A percentile compares a stretch with the other conserved stretches of the same genome.
Evolutionary conservation across 768 basidiomycete species (phyloP).

Genomic region (Amanita thiersii): DNA sequence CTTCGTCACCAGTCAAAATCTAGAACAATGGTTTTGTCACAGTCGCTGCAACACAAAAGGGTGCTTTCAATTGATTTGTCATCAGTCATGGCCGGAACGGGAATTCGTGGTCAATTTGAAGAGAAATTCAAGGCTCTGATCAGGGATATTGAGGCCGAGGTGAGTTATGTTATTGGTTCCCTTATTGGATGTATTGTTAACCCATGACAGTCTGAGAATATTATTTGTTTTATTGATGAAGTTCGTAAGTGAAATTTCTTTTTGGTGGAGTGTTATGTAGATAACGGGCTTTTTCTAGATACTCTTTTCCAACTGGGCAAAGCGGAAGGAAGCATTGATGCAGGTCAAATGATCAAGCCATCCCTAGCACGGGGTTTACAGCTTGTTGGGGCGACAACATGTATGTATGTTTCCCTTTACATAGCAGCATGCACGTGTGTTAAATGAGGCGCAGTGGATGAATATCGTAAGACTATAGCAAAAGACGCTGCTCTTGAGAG

Average conservation of each 20-base stretch:
- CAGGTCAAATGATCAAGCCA: conserved; percentile 91
- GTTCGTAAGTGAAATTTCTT: conserved; percentile 86
- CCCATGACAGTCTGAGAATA: conserved; percentile 46
- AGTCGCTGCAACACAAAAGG: conserved; percentile 76
- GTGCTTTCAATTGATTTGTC: conserved; percentile 82
- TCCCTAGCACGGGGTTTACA: conserved; percentile 82
- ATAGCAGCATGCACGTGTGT: neutral
- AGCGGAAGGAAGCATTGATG: conserved; percentile 86
- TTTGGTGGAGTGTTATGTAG: too few species aligned
- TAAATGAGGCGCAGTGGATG: conserved; percentile 46
- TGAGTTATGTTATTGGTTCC: conserved; percentile 21
- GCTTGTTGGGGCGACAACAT: conserved; percentile 86
- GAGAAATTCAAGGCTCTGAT: conserved; percentile 88
- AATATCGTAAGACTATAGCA: conserved; percentile 85
- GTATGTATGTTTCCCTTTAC: conserved; percentile 30
- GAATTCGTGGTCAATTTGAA: conserved; percentile 88
- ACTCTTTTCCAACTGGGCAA: conserved; percentile 85
- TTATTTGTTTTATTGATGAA: conserved; percentile 94
- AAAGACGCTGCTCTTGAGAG: conserved; percentile 90
- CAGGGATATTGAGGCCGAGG: conserved; percentile 85
- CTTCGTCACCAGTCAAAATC: neutral
- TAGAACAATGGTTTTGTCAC: neutral
- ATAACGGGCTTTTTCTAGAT: conserved; percentile 42
- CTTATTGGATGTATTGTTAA: conserved; percentile 6
- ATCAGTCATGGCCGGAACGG: conserved; percentile 81